Evolutionary conservation across 2,329 filamentous ascomycete species (phyloP), one percentile per base, ranked within the genome.

Genomic region (Exophiala phaeomuriformis): DNA sequence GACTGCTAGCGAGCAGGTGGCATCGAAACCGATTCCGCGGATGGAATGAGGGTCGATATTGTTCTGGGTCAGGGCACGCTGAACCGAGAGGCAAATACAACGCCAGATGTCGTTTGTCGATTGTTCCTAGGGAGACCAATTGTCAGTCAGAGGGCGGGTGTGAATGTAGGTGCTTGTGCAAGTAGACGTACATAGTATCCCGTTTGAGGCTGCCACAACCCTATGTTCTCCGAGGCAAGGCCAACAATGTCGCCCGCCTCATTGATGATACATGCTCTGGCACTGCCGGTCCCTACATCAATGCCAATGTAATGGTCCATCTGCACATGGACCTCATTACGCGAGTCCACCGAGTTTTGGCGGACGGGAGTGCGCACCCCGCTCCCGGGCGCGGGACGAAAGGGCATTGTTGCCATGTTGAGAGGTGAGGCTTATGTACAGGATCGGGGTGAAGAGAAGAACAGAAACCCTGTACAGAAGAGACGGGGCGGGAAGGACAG

Each of bases 31-130:
- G 65, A 98, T 89, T 54, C 93, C 93, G 63, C 86, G 86, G 64
- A 98, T 85, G 35, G 81, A 83, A 58, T 74, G 75, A 3, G 84
- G 80, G 64, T 91, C 83, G 62, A 95, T 84, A 63, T 84, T 84
- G 62, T 91, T 86, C 69, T 95, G 85, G 66, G 79, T 80, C 64
- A 97, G 80, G 42, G 90, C 89, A 49, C 84, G 80, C 65, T 90
- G 85, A 36, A 96, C 89, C 40, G 89, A 93, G 56, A 82, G 79
- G 74, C 90, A 95, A 68, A 98, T 95, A 71, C 89, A 91, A 60
- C 83, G 80, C 93, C 93, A 98, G 66, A 98, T 98, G 70, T 98
- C 88, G 47, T 84, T 88, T 0, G 93, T 97, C 10, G 91, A 97
- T 91, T 98, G 93, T 76, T 98, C 93, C 90, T 86, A 56, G 41